Evolutionary conservation across 495 filamentous ascomycete genomes (phyloP).

Genomic region (Aspergillus heteromorphus): DNA sequence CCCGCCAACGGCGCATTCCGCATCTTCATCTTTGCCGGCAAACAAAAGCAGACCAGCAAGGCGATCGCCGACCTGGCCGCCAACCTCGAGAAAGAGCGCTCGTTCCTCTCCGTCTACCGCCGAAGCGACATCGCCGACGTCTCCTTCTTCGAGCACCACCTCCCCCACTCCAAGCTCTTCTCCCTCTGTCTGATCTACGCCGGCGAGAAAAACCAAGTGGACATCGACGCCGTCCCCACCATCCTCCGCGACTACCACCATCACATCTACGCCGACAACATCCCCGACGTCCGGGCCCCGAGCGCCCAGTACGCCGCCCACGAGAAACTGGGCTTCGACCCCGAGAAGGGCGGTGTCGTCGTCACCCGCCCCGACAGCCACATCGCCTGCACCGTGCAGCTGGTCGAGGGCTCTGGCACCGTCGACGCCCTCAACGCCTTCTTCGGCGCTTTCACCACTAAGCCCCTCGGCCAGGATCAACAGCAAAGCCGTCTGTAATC

Average conservation of each 20-base stretch:
- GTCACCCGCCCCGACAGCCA: constrained; percentile 85
- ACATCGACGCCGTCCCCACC: constrained; percentile 61
- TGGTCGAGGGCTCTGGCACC: constrained; percentile 71
- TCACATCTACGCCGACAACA: constrained; percentile 82
- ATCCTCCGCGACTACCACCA: constrained; percentile 69
- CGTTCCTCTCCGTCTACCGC: constrained; percentile 63
- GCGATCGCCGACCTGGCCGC: constrained; percentile 65
- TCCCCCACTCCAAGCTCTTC: constrained; percentile 78
- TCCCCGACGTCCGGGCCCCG: constrained; percentile 66
- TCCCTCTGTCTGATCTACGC: constrained; percentile 71
- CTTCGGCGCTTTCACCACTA: constrained; percentile 61
- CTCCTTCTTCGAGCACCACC: constrained; percentile 72
- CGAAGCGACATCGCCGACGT: constrained; percentile 57
- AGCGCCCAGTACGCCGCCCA: constrained; percentile 69
- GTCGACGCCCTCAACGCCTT: constrained; percentile 79
- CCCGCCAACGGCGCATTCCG: constrained; percentile 84
- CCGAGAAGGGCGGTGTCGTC: constrained; percentile 68
- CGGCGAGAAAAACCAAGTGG: constrained; percentile 54
- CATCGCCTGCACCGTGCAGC: constrained; percentile 65
- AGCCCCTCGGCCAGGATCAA: constrained; percentile 36
- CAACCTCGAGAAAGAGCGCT: constrained; percentile 56
- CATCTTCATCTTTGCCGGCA: constrained; percentile 77
- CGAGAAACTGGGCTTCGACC: constrained; percentile 76
- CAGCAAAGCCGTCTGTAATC: constrained; percentile 37
- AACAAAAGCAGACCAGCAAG: constrained; percentile 49